phyloP scores from a whole-genome alignment of 192 early-diverging fungal species.

The Umbelopsis ramanniana region DNA sequence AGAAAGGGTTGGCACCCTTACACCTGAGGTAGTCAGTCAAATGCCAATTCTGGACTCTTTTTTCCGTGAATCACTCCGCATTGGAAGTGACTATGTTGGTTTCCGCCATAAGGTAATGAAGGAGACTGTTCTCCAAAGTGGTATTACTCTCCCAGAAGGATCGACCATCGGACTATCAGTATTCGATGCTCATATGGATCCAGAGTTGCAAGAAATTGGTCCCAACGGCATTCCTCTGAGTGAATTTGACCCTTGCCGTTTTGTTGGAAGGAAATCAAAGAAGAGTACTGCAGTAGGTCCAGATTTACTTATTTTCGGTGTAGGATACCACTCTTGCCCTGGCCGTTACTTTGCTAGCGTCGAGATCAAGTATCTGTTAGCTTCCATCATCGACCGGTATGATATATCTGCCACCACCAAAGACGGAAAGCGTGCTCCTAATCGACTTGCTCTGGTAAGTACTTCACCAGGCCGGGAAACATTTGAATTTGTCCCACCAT shows the following conservation, averaged over 20 bases:
- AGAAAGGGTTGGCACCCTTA: not conserved
- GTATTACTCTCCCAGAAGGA: slow-evolving; percentile 24
- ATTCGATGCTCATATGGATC: not conserved
- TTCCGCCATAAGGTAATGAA: slow-evolving; percentile 22
- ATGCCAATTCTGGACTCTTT: slow-evolving; percentile 31
- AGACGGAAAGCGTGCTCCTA: not conserved
- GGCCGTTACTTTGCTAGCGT: slow-evolving; percentile 34
- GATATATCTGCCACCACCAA: not conserved
- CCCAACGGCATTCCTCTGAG: not conserved
- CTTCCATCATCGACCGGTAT: not conserved
- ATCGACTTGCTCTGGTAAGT: not conserved
- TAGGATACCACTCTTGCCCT: slow-evolving; percentile 39
- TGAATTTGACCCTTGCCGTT: slow-evolving; percentile 32
- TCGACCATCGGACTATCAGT: not conserved
- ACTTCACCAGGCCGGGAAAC: not conserved
- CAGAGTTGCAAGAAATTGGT: slow-evolving; percentile 1
- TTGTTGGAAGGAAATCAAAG: slow-evolving; percentile 13
- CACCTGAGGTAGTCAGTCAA: not conserved
- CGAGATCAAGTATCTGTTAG: slow-evolving; percentile 30
- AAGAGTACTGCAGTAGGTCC: slow-evolving; percentile 8
- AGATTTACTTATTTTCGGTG: slow-evolving; percentile 29
- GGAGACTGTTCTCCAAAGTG: slow-evolving; percentile 13
- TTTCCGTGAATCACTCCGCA: slow-evolving; percentile 23
- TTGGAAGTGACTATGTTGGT: slow-evolving; percentile 20
- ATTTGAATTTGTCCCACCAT: not conserved